Conservation (phyloP, 164 flowering plant species). For the Berberis thunbergii region DNA sequence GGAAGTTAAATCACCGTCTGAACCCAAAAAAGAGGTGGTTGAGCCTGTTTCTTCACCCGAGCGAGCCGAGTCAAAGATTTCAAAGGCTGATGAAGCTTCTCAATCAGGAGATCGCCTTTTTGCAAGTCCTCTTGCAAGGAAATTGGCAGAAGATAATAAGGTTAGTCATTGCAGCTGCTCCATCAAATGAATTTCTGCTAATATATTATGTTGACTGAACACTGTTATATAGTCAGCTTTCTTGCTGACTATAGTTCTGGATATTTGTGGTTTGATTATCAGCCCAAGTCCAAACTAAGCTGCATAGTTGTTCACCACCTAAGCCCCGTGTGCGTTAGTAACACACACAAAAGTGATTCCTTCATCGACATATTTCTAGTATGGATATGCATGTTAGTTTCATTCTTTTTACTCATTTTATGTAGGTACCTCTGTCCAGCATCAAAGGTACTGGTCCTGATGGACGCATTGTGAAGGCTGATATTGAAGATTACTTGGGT, state of each 20-base stretch:
- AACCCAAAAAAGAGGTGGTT: constrained; percentile 45
- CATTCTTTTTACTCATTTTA: neutral
- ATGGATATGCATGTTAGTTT: neutral
- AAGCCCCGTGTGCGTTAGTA: neutral
- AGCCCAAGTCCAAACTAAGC: neutral
- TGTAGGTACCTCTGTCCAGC: constrained; percentile 70
- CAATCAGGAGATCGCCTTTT: constrained; percentile 59
- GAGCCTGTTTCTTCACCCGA: constrained; percentile 41
- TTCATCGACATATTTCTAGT: no score
- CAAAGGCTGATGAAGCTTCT: constrained; percentile 39
- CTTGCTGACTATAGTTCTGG: neutral
- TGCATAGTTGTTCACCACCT: neutral
- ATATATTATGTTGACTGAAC: neutral
- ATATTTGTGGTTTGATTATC: neutral
- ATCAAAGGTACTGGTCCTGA: constrained; percentile 94
- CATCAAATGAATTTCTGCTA: neutral
- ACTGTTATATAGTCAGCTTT: neutral
- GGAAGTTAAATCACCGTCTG: constrained; percentile 32
- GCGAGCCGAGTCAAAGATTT: constrained; percentile 33
- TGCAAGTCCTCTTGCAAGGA: constrained; percentile 88
- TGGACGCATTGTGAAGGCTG: constrained; percentile 92
- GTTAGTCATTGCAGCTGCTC: constrained; percentile 23
- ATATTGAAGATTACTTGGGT: constrained; percentile 95
- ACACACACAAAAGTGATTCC: no score
- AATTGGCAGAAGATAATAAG: constrained; percentile 78